Conservation (phyloP, 495 filamentous ascomycete genomes). For the Halenospora varia region DNA sequence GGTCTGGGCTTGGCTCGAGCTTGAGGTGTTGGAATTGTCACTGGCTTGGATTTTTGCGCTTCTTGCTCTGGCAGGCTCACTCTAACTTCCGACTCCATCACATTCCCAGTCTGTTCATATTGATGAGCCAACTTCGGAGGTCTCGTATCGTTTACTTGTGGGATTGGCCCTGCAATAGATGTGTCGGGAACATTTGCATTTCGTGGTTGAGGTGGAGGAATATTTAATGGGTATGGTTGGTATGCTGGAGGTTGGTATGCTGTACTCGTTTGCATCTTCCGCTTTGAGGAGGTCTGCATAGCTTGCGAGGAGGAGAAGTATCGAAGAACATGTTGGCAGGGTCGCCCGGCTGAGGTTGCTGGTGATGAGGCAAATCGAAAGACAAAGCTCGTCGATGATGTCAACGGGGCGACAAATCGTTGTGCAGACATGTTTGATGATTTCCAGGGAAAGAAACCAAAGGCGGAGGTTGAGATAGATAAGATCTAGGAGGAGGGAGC, state of each 20-base stretch:
- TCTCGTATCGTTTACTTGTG: conserved; percentile 49
- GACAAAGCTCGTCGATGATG: conserved; percentile 43
- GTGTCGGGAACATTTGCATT: conserved; percentile 62
- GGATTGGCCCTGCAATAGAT: conserved; percentile 57
- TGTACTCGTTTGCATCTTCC: conserved; percentile 67
- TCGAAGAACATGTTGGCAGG: conserved; percentile 51
- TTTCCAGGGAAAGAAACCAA: background rate
- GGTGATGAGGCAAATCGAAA: conserved; percentile 44
- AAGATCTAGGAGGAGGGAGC: background rate
- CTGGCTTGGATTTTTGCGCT: conserved; percentile 56
- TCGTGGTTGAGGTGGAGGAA: conserved; percentile 47
- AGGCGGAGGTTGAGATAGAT: background rate
- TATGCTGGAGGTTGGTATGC: conserved; percentile 79
- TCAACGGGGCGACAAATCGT: conserved; percentile 27
- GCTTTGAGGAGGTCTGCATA: conserved; percentile 52
- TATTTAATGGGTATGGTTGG: conserved; percentile 66
- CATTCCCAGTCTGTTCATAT: conserved; percentile 17
- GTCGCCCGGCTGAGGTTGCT: conserved; percentile 30
- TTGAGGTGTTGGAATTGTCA: conserved; percentile 22
- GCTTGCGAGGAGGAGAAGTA: conserved; percentile 61
- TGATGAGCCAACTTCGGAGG: conserved; percentile 38
- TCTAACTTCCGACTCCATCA: conserved; percentile 18
- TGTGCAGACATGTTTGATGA: conserved; percentile 17
- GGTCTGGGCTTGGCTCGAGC: conserved; percentile 43
- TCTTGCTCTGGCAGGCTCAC: conserved; percentile 51